A percentile compares a stretch with the other conserved stretches of the same genome.
phyloP scores from a whole-genome alignment of 2,329 filamentous ascomycete genomes.

The Colletotrichum eremochloae region DNA sequence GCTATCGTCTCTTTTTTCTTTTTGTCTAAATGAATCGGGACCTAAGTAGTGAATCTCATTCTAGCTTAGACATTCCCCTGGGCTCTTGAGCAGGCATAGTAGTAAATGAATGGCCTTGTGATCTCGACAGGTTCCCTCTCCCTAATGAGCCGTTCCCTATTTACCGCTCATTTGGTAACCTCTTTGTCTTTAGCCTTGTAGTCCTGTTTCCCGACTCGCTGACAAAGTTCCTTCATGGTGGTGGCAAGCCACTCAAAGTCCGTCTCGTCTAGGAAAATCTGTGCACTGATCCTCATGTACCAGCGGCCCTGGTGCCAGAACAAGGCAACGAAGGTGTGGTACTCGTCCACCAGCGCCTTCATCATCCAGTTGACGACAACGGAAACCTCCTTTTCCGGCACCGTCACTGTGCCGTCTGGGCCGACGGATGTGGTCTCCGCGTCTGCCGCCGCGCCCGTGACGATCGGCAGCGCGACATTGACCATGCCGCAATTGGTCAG shows the following conservation, averaged over 20 bases:
- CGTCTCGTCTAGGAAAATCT: slow-evolving; percentile 83
- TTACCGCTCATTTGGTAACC: not conserved
- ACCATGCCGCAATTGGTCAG: slow-evolving; percentile 77
- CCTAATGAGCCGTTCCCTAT: not conserved
- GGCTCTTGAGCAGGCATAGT: slow-evolving; percentile 34
- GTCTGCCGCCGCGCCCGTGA: slow-evolving; percentile 46
- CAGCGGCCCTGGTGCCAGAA: slow-evolving; percentile 71
- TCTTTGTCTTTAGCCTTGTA: slow-evolving; percentile 3
- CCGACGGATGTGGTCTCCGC: slow-evolving; percentile 43
- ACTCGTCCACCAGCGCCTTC: slow-evolving; percentile 65
- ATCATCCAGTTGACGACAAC: slow-evolving; percentile 70
- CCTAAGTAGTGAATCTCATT: slow-evolving; percentile 11
- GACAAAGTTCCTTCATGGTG: slow-evolving; percentile 65
- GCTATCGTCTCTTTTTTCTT: not conserved
- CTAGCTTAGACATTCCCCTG: slow-evolving; percentile 33
- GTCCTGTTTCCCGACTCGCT: slow-evolving; percentile 51
- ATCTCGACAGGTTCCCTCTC: not conserved
- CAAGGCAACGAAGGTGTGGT: slow-evolving; percentile 78
- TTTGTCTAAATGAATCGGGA: slow-evolving; percentile 1
- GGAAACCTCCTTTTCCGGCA: slow-evolving; percentile 50
- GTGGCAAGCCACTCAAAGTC: slow-evolving; percentile 82
- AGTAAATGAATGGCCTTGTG: slow-evolving; percentile 33
- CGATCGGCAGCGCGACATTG: slow-evolving; percentile 81
- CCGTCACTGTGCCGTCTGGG: slow-evolving; percentile 44
- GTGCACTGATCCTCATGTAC: slow-evolving; percentile 82